Conservation (phyloP, 2,329 filamentous ascomycete species). For the Microcera coccophila region DNA sequence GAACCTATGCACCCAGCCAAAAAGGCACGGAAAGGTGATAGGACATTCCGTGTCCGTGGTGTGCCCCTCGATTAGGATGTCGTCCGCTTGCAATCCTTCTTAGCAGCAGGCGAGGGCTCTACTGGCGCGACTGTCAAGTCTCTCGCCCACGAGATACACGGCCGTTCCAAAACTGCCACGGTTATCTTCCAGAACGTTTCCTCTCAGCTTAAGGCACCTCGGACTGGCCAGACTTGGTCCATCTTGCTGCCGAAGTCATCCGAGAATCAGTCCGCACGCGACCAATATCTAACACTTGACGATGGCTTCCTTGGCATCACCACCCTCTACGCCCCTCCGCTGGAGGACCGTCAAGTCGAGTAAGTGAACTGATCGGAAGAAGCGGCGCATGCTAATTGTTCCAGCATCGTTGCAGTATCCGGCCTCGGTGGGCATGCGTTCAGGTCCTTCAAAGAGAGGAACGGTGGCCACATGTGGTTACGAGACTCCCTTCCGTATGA, state of each 20-base stretch:
- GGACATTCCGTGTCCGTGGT: constrained; percentile 3
- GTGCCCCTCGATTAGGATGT: constrained; percentile 5
- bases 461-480: constrained; percentile 27
- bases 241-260: neutral
- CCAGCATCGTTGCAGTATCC: constrained; percentile 10
- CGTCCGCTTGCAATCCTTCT: neutral
- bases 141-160: constrained; percentile 2
- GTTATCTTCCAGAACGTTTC: constrained; percentile 4
- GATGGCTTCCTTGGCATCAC: constrained; percentile 8
- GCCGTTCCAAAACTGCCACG: constrained; percentile 2
- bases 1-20: too few species aligned
- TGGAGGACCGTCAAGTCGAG: constrained; percentile 5
- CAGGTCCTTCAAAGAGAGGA: constrained; percentile 28
- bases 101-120: neutral
- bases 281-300: constrained; percentile 2
- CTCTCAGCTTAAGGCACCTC: neutral
- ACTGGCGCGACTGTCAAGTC: constrained; percentile 1
- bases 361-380: neutral
- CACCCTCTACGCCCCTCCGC: constrained; percentile 1
- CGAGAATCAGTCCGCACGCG: neutral
- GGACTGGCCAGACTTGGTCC: neutral
- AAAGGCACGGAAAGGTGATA: neutral
- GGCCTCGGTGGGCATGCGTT: constrained; percentile 27
- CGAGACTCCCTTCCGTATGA: constrained; percentile 24
- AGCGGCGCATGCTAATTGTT: constrained; percentile 3